Conservation (phyloP, 306 rosid species). For the Purshia tridentata region DNA sequence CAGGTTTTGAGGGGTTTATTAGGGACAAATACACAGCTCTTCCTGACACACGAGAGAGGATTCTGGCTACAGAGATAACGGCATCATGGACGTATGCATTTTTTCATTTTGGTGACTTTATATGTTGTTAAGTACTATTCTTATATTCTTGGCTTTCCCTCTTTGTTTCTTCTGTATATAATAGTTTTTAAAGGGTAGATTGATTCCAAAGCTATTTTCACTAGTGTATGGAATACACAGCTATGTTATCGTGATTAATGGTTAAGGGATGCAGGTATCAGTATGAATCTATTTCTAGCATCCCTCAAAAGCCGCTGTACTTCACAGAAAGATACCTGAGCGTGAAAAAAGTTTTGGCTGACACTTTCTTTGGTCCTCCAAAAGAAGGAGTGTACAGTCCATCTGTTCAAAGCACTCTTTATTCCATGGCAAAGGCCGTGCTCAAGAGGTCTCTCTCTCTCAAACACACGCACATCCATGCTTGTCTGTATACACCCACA, state of each 20-base stretch:
- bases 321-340: slow-evolving; percentile 62
- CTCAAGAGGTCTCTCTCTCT: slow-evolving; percentile 59
- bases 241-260: slow-evolving; percentile 18
- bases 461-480: not conserved
- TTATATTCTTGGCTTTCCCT: not conserved
- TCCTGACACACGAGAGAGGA: slow-evolving; percentile 88
- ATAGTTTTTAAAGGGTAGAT: not conserved
- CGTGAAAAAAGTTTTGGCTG: slow-evolving; percentile 59
- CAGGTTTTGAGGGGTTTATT: slow-evolving; percentile 87
- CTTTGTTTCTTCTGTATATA: not conserved
- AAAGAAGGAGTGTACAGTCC: slow-evolving; percentile 82
- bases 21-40: slow-evolving; percentile 84
- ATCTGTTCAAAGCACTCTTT: slow-evolving; percentile 90
- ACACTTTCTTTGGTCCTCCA: slow-evolving; percentile 80
- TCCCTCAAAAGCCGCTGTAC: slow-evolving; percentile 62
- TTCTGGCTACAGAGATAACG: slow-evolving; percentile 86
- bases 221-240: slow-evolving; percentile 12
- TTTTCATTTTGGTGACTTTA: not conserved
- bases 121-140: not conserved
- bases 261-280: slow-evolving; percentile 59
- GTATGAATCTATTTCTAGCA: slow-evolving; percentile 48
- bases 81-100: slow-evolving; percentile 70
- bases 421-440: slow-evolving; percentile 73
- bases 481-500: no score
- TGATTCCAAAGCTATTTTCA: not conserved